Evolutionary conservation across 2,329 filamentous ascomycete species (phyloP).

Genomic region (Chrysosporium queenslandicum): DNA sequence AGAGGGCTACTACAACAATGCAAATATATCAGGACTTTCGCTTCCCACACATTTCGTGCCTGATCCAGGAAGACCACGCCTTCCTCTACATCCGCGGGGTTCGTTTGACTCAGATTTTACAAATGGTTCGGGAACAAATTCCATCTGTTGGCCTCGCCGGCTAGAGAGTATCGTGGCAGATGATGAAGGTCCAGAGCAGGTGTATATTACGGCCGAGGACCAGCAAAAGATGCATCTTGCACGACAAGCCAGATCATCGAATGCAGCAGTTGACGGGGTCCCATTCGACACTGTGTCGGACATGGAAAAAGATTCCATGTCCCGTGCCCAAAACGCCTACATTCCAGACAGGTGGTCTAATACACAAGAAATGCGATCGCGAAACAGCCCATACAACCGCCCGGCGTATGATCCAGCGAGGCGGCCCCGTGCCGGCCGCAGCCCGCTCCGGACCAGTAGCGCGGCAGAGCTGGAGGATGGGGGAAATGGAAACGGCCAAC

Average conservation of each 20-base stretch:
- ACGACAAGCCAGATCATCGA: constrained; percentile 33
- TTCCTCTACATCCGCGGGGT: constrained; percentile 46
- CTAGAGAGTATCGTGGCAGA: constrained; percentile 70
- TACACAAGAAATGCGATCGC: neutral
- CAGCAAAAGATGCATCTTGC: constrained; percentile 62
- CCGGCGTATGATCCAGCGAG: constrained; percentile 20
- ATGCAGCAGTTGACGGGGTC: constrained; percentile 1
- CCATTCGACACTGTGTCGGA: constrained; percentile 6
- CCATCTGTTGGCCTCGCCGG: constrained; percentile 55
- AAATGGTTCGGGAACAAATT: constrained; percentile 46
- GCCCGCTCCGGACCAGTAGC: constrained; percentile 2
- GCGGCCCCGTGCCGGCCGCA: constrained; percentile 9
- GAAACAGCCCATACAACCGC: neutral
- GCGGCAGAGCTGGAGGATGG: constrained; percentile 20
- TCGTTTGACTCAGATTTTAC: constrained; percentile 60
- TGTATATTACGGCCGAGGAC: constrained; percentile 65
- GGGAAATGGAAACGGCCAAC: constrained; percentile 8
- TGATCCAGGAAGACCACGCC: constrained; percentile 38
- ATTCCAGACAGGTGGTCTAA: constrained; percentile 1
- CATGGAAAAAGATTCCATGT: constrained; percentile 7
- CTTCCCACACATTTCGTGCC: constrained; percentile 40
- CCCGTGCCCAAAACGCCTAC: constrained; percentile 1
- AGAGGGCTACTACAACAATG: constrained; percentile 59
- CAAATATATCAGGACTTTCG: constrained; percentile 57
- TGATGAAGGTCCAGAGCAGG: constrained; percentile 40